Base-by-base conservation (phyloP, 2,329 filamentous ascomycete species). In the Clonostachys chloroleuca region DNA sequence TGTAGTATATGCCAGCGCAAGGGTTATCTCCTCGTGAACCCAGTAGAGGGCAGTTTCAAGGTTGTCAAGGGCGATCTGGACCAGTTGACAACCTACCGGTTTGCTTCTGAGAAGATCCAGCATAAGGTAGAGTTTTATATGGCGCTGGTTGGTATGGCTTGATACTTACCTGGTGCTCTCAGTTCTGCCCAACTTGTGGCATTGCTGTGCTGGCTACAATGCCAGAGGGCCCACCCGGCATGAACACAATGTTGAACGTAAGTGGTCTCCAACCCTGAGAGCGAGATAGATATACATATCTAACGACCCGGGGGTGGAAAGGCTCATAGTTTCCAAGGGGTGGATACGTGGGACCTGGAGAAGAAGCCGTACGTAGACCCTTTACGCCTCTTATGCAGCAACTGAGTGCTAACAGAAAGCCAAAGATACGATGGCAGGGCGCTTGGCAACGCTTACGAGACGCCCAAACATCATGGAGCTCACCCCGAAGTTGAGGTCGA, bases 1-100 rank as follows among this genome's bases (percentile, higher is more conserved):
- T 89, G 86, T 66, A 86, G 81, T 64, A 78, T 86, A 52, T 86
- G 85, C 59, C 56, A 52, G 55, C 77, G 70, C 54, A 77, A 75
- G 57, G 72, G 63, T 14, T 71, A 72, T 40, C 57, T 74, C 36
- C 58, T 67, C 34, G 58, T 63, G 7, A 55, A 57, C 5, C 51
- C 53, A 1, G 40, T n/a, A 4, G 55, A 52, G 4, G 56, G 61
- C 35, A 49, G 60, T 40, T 61, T 78, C 47, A 67, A 55, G n/a
- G 57, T 78, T 46, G 61, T 78, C 56, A 75, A 75, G 56, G 78
- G 77, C 34, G 59, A 56, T 51, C 52, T 62, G 34, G 66, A 62
- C 3, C 59, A 57, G 4, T 57, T 81, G 48, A 63, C 63, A 9
- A 54, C 55, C 6, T 82, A 81, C 55, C 56, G 53, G 3, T 80